Evolutionary conservation across 179 eudicot genomes (phyloP), one percentile per base, ranked within the genome.

Genomic region (Spergularia azorica): DNA sequence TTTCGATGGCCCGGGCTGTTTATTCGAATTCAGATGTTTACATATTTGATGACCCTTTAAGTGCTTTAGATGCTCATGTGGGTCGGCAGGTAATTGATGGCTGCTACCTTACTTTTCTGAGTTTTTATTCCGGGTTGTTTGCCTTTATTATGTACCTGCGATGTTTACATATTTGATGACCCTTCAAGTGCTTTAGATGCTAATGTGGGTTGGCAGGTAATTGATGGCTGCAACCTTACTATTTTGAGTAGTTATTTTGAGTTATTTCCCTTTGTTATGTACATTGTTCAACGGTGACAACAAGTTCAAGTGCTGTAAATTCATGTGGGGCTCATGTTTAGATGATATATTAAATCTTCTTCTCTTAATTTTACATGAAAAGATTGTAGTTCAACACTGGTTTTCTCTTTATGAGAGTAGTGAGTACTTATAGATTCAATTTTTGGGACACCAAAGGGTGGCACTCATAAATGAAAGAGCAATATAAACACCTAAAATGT

Each of bases 41-140:
- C 81, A 77, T 95, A 70, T 95, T 95, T 80, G 98, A 95, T 84
- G 98, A 95, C 72, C 98, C 98, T 74, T 85, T 95, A 78, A 95
- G 98, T 83, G 98, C 98, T 75, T 85, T 95, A n/a, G 98, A 95
- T 82, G 97, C 97, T 81, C 95, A 93, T 77, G 98, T 95, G 71
- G 97, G 87, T 51, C 89, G 88, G 51, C 98, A 91, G 95, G 98
- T 93, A 84, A 79, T 75, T 69, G n/a, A 38, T 71, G 21, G 11
- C 62, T 55, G 15, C 20, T 32, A 70, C 48, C 9, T 46, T n/a
- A n/a, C n/a, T n/a, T n/a, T n/a, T n/a, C n/a, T n/a, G n/a, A n/a
- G n/a, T n/a, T 55, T 12, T 9, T 70, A 13, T 54, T 54, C 67
- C 84, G 98, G 73, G 98, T 97, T 83, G 97, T 95, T 48, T 95